Conservation (phyloP, 108 stramenopile species). For the Mediolabrus comicus region DNA sequence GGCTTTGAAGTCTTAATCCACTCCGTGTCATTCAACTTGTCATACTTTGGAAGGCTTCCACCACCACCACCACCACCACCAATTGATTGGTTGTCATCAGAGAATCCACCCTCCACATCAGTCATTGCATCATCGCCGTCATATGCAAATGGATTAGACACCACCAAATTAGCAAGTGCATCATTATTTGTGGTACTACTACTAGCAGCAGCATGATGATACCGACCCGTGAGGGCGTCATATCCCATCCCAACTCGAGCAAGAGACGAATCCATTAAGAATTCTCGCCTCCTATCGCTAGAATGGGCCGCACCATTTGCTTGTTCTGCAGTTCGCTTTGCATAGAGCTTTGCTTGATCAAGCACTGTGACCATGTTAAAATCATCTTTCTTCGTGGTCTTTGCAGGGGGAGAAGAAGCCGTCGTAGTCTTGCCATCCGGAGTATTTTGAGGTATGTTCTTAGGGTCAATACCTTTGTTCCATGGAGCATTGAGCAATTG, state of each 20-base stretch:
- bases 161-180: neutral
- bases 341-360: constrained; percentile 58
- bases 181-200: constrained; percentile 3
- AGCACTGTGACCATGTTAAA: constrained; percentile 68
- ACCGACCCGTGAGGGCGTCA: neutral
- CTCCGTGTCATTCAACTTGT: constrained; percentile 30
- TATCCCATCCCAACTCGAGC: constrained; percentile 7
- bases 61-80: neutral
- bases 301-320: constrained; percentile 54
- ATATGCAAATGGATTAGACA: constrained; percentile 10
- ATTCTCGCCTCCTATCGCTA: constrained; percentile 50
- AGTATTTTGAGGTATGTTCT: constrained; percentile 1
- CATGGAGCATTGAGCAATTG: too few relatives aligned
- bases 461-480: neutral
- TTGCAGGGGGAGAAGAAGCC: neutral
- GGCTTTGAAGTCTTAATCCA: constrained; percentile 66
- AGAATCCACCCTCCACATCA: constrained; percentile 11
- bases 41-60: neutral
- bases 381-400: constrained; percentile 13
- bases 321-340: constrained; percentile 52
- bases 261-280: constrained; percentile 50
- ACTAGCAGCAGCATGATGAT: neutral
- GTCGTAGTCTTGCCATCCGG: neutral
- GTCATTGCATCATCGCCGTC: constrained; percentile 9
- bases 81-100: constrained; percentile 21